Percentiles rank a stretch among this genome's conserved stretches.
phyloP scores from a whole-genome alignment of 805 yeast genomes.

The Lachancea mirantina region DNA sequence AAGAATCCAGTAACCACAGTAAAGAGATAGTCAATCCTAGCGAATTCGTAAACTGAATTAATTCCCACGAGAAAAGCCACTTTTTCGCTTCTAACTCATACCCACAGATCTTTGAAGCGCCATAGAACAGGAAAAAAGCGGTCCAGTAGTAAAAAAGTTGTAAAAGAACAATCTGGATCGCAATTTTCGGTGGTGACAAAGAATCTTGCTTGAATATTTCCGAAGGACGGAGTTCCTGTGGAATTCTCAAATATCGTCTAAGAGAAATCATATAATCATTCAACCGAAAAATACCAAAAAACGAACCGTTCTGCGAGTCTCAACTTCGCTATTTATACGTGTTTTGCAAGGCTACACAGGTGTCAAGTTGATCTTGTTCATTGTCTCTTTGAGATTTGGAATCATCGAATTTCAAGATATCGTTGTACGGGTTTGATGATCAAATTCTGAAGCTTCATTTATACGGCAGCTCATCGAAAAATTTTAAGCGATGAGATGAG shows the following conservation, averaged over 20 bases:
- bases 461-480: constrained; percentile 1
- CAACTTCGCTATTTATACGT: too few relatives aligned
- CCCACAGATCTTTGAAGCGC: constrained; percentile 64
- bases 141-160: constrained; percentile 74
- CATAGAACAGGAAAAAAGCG: constrained; percentile 58
- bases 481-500: constrained; percentile 12
- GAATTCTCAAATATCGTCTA: constrained; percentile 26
- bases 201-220: constrained; percentile 35
- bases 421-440: too few relatives aligned
- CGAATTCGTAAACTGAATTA: constrained; percentile 65
- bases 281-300: too few relatives aligned
- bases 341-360: too few relatives aligned
- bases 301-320: too few relatives aligned
- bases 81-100: constrained; percentile 49
- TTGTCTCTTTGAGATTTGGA: too few relatives aligned
- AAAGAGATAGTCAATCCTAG: constrained; percentile 68
- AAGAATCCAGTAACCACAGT: constrained; percentile 77
- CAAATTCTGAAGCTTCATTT: too few relatives aligned
- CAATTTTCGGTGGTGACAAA: constrained; percentile 51
- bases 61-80: constrained; percentile 79
- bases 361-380: too few relatives aligned
- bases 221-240: constrained; percentile 25
- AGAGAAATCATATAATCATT: constrained; percentile 18
- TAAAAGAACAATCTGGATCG: constrained; percentile 66
- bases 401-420: too few relatives aligned